phyloP scores from a whole-genome alignment of 768 basidiomycete genomes.

The Butyriboletus loyo region DNA sequence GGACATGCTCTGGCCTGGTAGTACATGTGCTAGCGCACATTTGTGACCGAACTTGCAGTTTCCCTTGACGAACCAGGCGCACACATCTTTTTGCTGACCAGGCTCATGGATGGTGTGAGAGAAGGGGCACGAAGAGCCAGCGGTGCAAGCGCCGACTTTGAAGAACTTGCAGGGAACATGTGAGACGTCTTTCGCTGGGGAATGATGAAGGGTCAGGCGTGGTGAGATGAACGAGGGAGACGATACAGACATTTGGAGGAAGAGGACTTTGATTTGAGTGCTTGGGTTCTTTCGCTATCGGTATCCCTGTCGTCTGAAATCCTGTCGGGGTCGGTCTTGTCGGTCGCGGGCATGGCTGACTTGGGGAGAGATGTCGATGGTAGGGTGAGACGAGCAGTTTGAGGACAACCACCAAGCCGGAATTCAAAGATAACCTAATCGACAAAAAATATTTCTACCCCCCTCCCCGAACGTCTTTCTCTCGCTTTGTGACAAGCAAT shows the following conservation, averaged over 20 bases:
- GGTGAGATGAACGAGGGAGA: neutral
- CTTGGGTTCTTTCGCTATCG: slow-evolving; percentile 17
- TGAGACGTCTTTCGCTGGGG: slow-evolving; percentile 79
- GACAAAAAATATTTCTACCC: neutral
- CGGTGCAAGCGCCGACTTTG: slow-evolving; percentile 91
- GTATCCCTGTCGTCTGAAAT: slow-evolving; percentile 19
- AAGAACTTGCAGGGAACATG: slow-evolving; percentile 99
- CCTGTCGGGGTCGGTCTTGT: slow-evolving; percentile 20
- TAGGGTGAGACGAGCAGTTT: neutral
- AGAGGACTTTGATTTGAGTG: slow-evolving; percentile 25
- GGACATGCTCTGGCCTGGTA: slow-evolving; percentile 90
- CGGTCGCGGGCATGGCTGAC: slow-evolving; percentile 18
- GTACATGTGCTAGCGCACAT: slow-evolving; percentile 91
- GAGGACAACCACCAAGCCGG: neutral
- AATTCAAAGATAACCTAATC: slow-evolving; percentile 2
- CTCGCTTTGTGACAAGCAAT: neutral
- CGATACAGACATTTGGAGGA: slow-evolving; percentile 32
- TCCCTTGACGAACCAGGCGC: slow-evolving; percentile 92
- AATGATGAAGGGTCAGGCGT: neutral
- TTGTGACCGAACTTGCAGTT: slow-evolving; percentile 80
- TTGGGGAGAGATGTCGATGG: neutral
- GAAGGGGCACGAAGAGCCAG: slow-evolving; percentile 94
- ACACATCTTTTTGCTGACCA: slow-evolving; percentile 75
- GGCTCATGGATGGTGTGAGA: slow-evolving; percentile 75
- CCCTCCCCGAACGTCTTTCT: neutral